Evolutionary conservation across 345 rosid species (phyloP).

Genomic region (Eucalyptus decipiens): DNA sequence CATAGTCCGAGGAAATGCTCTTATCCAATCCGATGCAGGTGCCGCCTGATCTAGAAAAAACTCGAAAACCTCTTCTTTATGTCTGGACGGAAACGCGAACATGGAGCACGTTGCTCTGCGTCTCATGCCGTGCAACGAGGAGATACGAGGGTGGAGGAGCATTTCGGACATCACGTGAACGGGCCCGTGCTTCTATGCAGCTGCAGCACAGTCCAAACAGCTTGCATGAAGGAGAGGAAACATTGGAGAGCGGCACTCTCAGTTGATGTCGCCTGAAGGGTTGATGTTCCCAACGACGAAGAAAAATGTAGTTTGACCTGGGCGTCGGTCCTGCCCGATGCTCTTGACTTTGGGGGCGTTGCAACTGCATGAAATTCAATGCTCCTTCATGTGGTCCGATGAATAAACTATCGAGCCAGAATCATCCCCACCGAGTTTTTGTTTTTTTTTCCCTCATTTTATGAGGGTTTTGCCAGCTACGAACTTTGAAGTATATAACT

Average conservation of each 20-base stretch:
- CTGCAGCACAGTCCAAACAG: neutral
- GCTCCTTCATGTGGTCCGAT: neutral
- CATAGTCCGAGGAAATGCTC: neutral
- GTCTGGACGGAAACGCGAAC: neutral
- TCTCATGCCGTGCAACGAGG: neutral
- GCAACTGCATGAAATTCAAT: neutral
- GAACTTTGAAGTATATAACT: neutral
- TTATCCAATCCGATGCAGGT: neutral
- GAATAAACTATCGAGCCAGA: neutral
- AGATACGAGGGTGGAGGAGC: neutral
- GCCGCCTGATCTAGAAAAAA: neutral
- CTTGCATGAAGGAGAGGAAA: neutral
- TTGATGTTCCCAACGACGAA: neutral
- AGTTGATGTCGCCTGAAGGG: neutral
- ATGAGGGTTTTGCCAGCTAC: neutral
- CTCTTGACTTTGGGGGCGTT: neutral
- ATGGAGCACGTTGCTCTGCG: neutral
- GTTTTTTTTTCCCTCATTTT: neutral
- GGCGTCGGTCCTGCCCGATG: neutral
- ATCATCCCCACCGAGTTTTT: neutral
- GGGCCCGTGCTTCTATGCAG: neutral
- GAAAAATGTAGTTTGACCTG: neutral
- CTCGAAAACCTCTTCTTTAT: neutral
- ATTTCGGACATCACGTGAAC: neutral
- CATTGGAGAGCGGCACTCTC: neutral